A percentile compares a stretch with the other conserved stretches of the same genome.
phyloP scores from a whole-genome alignment of 176 grass and related monocot genomes.

The Oryza nivara region DNA sequence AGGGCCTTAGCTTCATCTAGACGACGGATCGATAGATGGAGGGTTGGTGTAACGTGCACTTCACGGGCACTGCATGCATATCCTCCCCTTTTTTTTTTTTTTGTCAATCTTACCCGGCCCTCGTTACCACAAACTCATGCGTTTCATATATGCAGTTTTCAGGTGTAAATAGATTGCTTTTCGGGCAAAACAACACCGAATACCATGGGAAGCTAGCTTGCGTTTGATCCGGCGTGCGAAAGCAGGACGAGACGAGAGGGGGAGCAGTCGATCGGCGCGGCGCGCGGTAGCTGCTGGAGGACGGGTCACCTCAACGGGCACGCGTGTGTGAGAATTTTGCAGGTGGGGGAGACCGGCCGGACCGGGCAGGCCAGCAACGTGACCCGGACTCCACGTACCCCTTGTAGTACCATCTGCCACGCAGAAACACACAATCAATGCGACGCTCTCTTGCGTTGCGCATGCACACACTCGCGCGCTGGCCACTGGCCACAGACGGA shows the following conservation, averaged over 20 bases:
- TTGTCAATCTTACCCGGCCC: no score
- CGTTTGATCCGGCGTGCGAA: not conserved
- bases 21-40: not conserved
- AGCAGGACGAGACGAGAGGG: not conserved
- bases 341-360: not conserved
- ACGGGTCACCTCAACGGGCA: slow-evolving; percentile 23
- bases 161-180: no score
- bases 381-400: slow-evolving; percentile 3
- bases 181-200: no score
- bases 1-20: not conserved
- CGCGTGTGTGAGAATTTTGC: not conserved
- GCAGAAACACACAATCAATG: not conserved
- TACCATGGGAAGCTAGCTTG: not conserved
- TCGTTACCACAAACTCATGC: no score
- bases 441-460: no score
- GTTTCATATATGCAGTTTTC: no score
- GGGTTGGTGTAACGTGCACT: not conserved
- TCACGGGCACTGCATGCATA: not conserved
- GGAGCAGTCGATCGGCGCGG: not conserved
- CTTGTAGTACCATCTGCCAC: not conserved
- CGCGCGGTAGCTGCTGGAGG: not conserved
- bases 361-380: not conserved
- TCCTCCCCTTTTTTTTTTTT: no score
- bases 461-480: no score
- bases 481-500: no score